phyloP scores from a whole-genome alignment of 495 filamentous ascomycete genomes.

The Talaromyces proteolyticus region DNA sequence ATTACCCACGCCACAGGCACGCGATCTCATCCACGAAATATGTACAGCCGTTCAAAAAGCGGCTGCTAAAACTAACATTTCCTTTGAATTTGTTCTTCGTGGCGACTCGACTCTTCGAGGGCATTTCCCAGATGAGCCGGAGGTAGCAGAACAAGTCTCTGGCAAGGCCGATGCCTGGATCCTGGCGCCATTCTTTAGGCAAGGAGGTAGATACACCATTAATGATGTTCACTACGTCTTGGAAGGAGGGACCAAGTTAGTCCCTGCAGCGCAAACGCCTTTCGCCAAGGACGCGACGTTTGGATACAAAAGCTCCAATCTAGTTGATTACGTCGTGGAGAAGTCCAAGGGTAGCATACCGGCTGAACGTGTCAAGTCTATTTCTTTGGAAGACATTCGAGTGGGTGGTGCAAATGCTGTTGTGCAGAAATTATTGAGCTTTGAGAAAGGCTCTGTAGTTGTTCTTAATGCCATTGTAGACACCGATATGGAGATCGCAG shows the following conservation, averaged over 20 bases:
- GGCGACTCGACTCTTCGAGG: slow-evolving; percentile 49
- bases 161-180: slow-evolving; percentile 38
- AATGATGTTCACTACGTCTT: slow-evolving; percentile 49
- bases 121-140: slow-evolving; percentile 46
- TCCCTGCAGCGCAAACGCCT: slow-evolving; percentile 41
- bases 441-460: slow-evolving; percentile 25
- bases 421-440: slow-evolving; percentile 26
- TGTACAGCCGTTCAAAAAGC: slow-evolving; percentile 38
- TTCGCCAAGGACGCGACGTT: slow-evolving; percentile 49
- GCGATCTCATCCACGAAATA: slow-evolving; percentile 35
- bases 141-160: slow-evolving; percentile 40
- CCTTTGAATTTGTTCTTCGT: slow-evolving; percentile 45
- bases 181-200: slow-evolving; percentile 48
- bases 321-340: slow-evolving; percentile 45
- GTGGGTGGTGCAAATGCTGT: slow-evolving; percentile 30
- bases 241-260: slow-evolving; percentile 32
- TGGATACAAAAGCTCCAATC: slow-evolving; percentile 43
- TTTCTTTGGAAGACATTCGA: slow-evolving; percentile 40
- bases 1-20: slow-evolving; percentile 35
- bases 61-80: slow-evolving; percentile 24
- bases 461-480: slow-evolving; percentile 48
- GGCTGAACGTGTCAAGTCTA: slow-evolving; percentile 25
- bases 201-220: slow-evolving; percentile 46
- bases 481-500: slow-evolving; percentile 46
- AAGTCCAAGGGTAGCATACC: slow-evolving; percentile 35